phyloP scores from a whole-genome alignment of 331 rosid species.

The Cydonia oblonga region DNA sequence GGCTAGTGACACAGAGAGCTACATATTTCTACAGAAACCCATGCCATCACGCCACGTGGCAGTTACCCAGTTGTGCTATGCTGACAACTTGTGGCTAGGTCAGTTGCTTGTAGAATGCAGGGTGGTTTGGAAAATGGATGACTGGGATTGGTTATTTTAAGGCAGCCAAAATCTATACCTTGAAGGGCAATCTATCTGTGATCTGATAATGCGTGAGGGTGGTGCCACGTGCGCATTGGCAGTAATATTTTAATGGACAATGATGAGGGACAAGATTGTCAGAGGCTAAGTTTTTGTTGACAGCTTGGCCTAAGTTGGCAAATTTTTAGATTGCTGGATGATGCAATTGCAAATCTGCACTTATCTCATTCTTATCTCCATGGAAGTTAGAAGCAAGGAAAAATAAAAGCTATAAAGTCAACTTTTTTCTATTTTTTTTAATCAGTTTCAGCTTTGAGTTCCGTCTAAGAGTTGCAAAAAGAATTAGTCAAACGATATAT shows the following conservation, averaged over 20 bases:
- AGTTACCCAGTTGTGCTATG: neutral
- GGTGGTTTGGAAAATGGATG: neutral
- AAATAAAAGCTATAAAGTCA: neutral
- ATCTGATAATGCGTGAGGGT: slow-evolving; percentile 19
- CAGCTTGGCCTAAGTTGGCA: neutral
- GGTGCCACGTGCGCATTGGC: slow-evolving; percentile 30
- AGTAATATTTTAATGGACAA: slow-evolving; percentile 15
- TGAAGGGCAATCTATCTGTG: slow-evolving; percentile 6
- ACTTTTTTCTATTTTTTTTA: neutral
- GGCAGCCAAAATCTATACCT: slow-evolving; percentile 20
- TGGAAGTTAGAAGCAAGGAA: neutral
- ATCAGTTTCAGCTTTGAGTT: neutral
- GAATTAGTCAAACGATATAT: neutral
- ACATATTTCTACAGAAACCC: neutral
- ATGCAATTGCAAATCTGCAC: slow-evolving; percentile 6
- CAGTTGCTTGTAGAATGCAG: neutral
- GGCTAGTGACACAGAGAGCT: slow-evolving; percentile 11
- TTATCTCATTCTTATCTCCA: slow-evolving; percentile 11
- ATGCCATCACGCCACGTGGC: slow-evolving; percentile 29
- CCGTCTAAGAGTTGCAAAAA: neutral
- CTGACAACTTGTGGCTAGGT: slow-evolving; percentile 6
- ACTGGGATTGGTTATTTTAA: neutral
- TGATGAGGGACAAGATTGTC: slow-evolving; percentile 23
- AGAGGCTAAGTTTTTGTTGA: neutral
- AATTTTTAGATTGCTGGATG: neutral